phyloP scores from a whole-genome alignment of 306 rosid species.

The Cyclanthera cordifolia region DNA sequence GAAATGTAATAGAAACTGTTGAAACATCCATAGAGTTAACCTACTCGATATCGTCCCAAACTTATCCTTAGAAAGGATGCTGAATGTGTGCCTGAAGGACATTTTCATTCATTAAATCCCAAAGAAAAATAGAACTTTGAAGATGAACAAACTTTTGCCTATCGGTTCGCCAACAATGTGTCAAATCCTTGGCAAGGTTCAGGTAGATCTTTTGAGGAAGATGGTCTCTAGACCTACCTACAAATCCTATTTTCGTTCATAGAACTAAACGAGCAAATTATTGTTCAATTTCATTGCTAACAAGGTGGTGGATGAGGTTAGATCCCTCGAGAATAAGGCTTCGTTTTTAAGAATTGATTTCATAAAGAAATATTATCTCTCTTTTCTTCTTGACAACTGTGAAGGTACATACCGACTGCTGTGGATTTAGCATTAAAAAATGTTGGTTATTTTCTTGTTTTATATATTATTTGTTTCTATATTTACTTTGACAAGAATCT shows the following conservation, averaged over 20 bases:
- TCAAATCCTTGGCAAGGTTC: not conserved
- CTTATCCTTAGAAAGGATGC: not conserved
- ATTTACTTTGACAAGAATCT: too few relatives aligned
- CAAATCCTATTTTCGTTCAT: not conserved
- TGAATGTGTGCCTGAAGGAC: not conserved
- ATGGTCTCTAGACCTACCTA: not conserved
- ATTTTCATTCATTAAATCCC: not conserved
- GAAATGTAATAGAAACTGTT: not conserved
- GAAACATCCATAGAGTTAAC: not conserved
- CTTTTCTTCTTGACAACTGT: not conserved
- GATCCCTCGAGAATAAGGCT: not conserved
- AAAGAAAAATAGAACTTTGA: not conserved
- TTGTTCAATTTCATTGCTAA: not conserved
- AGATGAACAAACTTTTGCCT: not conserved
- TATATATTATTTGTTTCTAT: too few relatives aligned
- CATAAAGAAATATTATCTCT: not conserved
- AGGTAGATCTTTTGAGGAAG: not conserved
- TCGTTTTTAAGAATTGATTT: not conserved
- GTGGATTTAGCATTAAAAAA: not conserved
- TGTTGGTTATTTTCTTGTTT: not conserved
- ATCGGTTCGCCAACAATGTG: not conserved
- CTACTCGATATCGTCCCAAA: not conserved
- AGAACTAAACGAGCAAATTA: not conserved
- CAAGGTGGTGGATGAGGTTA: not conserved
- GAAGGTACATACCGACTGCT: too few relatives aligned